A percentile compares a stretch with the other conserved stretches of the same genome.
phyloP scores from a whole-genome alignment of 805 yeast species.

The Lipomyces chichibuensis region DNA sequence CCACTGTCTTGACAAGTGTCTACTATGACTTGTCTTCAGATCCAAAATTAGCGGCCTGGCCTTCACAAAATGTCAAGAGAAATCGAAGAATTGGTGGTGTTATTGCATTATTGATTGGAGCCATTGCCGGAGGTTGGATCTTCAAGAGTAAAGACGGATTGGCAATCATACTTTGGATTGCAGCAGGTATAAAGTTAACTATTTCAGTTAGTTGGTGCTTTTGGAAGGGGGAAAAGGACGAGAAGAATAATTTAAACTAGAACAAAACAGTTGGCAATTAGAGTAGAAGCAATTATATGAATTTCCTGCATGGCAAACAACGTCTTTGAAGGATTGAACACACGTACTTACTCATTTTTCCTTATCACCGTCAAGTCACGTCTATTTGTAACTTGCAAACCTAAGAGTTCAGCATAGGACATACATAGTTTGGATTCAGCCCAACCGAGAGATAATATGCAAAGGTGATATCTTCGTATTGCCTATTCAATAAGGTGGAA shows the following conservation, averaged over 20 bases:
- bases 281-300: neutral
- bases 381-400: neutral
- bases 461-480: neutral
- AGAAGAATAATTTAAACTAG: neutral
- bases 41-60: neutral
- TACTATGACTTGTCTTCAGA: neutral
- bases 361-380: neutral
- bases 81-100: neutral
- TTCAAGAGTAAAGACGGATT: neutral
- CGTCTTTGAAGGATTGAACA: neutral
- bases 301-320: neutral
- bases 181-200: neutral
- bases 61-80: neutral
- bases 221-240: neutral
- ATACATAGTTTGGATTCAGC: neutral
- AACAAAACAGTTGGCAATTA: neutral
- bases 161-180: neutral
- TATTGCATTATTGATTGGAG: neutral
- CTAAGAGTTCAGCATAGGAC: neutral
- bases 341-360: neutral
- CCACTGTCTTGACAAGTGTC: neutral
- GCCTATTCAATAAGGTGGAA: neutral
- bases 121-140: neutral
- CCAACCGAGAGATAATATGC: neutral
- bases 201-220: neutral